Evolutionary conservation across 345 rosid species (phyloP).

Genomic region (Eucalyptus sp.): DNA sequence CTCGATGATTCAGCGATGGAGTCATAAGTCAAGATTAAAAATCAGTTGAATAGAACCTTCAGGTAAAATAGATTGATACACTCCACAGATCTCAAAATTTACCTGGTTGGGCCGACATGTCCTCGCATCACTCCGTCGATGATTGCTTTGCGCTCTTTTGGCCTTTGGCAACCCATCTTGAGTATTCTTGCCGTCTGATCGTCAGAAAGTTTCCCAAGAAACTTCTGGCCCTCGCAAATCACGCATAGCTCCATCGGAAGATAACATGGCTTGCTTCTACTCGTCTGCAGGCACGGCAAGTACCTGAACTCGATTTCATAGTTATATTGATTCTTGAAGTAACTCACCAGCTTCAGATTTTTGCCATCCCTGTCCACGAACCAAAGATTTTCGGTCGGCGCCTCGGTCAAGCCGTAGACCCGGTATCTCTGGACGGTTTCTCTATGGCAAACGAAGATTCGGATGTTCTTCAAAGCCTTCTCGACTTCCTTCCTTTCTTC

Average conservation of each 20-base stretch:
- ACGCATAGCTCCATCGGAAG: constrained; percentile 96
- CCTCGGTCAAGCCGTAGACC: constrained; percentile 76
- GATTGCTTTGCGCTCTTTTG: constrained; percentile 70
- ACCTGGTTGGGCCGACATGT: constrained; percentile 89
- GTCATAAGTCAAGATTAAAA: background rate
- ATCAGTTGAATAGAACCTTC: background rate
- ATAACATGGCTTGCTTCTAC: constrained; percentile 90
- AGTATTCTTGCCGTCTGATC: constrained; percentile 90
- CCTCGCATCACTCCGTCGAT: constrained; percentile 76
- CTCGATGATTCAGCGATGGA: background rate
- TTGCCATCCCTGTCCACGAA: constrained; percentile 78
- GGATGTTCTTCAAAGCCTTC: constrained; percentile 66
- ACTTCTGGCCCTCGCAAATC: constrained; percentile 97
- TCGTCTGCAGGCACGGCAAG: constrained; percentile 86
- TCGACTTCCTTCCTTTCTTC: constrained; percentile 88
- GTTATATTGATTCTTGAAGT: constrained; percentile 81
- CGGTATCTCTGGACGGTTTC: constrained; percentile 87
- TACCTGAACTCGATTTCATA: constrained; percentile 67
- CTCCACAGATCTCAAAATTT: background rate
- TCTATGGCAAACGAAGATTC: constrained; percentile 89
- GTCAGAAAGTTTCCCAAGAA: constrained; percentile 94
- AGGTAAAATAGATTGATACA: background rate
- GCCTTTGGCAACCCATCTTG: constrained; percentile 88
- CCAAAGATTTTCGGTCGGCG: constrained; percentile 62
- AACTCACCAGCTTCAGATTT: constrained; percentile 54